Base-by-base conservation (phyloP, 164 flowering plant genomes). In the Pachysandra terminalis region DNA sequence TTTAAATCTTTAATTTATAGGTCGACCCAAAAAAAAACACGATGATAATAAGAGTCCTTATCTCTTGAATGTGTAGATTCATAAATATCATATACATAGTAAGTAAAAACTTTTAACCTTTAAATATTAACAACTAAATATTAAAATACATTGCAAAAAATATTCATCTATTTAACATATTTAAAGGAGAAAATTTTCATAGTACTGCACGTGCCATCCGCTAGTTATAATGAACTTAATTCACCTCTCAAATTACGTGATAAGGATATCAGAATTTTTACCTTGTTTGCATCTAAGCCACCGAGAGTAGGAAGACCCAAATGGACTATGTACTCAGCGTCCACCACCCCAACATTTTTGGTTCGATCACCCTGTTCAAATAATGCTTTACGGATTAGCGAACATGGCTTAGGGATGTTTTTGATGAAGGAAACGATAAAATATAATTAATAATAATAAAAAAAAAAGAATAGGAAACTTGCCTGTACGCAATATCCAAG, bases 401-500 rank as follows among this genome's bases (percentile, higher is more conserved):
- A 21, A 8, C 32, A 49, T 25, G 26, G 10, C 19, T 23, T 26
- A 62, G 28, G 64, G 61, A 54, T 55, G 24, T 17, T 23, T 10
- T 1, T 10, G 10, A 12, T 3, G 51, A 45, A 45, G 15, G 10
- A 45, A 45, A 5, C 10, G 1, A 45, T 3, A 45, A 12, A 45
- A 45, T 5, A 45, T 10, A 10, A 45, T 12, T 45, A 45, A 45
- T 45, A 45, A 45, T 5, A 5, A 45, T 45, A 10, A 45, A 45
- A 10, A 53, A 56, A 26, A 17, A 1, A 48, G 63, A 23, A 22
- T 21, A 8, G 54, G 59, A 58, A 75, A 64, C 13, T 73, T 85
- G 77, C 98, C 81, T 88, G 97, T 52, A 93, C 97, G 76, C 98
- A 94, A 75, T 91, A 91, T 28, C 98, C 98, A 64, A 94, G 97